A percentile compares a stretch with the other conserved stretches of the same genome.
Conservation (phyloP, 1,139 yeast species). For the Candida sp. region DNA sequence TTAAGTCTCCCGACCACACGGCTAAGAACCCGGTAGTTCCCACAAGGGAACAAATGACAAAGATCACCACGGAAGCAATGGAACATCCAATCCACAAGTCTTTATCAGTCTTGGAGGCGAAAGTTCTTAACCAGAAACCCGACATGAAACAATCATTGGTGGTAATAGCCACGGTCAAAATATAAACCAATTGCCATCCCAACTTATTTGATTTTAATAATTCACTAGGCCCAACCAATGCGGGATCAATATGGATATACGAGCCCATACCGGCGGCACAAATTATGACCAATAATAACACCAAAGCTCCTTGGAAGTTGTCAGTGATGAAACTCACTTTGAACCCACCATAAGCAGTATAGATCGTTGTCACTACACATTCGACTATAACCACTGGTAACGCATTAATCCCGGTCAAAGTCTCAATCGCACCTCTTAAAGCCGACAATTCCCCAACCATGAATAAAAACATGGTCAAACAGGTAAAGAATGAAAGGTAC, state of each 20-base stretch:
- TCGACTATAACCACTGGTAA: slow-evolving; percentile 83
- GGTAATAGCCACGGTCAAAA: slow-evolving; percentile 79
- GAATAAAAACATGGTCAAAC: slow-evolving; percentile 81
- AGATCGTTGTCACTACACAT: slow-evolving; percentile 82
- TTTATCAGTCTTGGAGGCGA: slow-evolving; percentile 76
- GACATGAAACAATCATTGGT: slow-evolving; percentile 90
- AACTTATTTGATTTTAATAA: slow-evolving; percentile 59
- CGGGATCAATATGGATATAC: slow-evolving; percentile 65
- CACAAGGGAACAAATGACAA: slow-evolving; percentile 62
- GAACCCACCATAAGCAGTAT: slow-evolving; percentile 89
- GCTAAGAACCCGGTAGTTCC: slow-evolving; percentile 87
- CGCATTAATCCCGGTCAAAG: slow-evolving; percentile 77
- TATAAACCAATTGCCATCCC: slow-evolving; percentile 90
- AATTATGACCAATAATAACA: slow-evolving; percentile 61
- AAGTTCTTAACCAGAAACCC: slow-evolving; percentile 93
- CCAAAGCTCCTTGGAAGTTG: slow-evolving; percentile 78
- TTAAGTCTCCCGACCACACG: slow-evolving; percentile 81
- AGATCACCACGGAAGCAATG: slow-evolving; percentile 66
- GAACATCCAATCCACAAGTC: slow-evolving; percentile 76
- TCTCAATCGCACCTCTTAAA: slow-evolving; percentile 67
- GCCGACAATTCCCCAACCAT: slow-evolving; percentile 89
- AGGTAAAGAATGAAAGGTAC: slow-evolving; percentile 77
- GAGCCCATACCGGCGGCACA: slow-evolving; percentile 82
- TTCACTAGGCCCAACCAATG: slow-evolving; percentile 63
- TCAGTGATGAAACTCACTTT: slow-evolving; percentile 87